Base-by-base conservation (phyloP, 2,329 filamentous ascomycete genomes). In the Xylaria sp. region DNA sequence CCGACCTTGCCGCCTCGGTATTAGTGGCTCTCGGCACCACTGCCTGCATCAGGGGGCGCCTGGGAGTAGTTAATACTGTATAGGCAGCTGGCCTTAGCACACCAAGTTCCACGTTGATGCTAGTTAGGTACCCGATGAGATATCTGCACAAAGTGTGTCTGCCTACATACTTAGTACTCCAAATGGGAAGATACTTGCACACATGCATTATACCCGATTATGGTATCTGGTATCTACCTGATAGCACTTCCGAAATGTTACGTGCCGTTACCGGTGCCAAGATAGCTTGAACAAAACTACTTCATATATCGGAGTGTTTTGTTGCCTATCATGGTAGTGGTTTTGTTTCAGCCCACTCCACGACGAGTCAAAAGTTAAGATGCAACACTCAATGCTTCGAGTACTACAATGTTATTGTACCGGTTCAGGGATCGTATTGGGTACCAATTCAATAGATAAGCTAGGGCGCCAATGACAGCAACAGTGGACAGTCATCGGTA, bases 361-460 rank as follows among this genome's bases (percentile, higher is more conserved):
- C 27, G 9, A 54, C 36, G n/a, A 50, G 42, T 34, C n/a, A 47
- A n/a, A 39, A 34, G 42, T 34, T 27, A 47, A n/a, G 42, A 34
- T 30, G 19, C 32, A 56, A 56, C 45, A 48, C 45, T n/a, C 39
- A 39, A 19, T 34, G 21, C 42, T 3, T 45, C 27, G 47, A 34
- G 19, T 24, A 47, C 6, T 47, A 36, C 17, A 51, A 36, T 34
- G 21, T 11, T 45, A 36, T 32, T 32, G 60, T 57, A 61, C 61
- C 56, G 32, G 30, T 32, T 42, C 45, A 30, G 4, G 5, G 30
- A 51, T 19, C 32, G 32, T 21, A 64, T 63, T 65, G 61, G 65
- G 66, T 69, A 62, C 30, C 62, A 65, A 69, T 65, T 48, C 51
- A 65, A 58, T 61, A 62, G 67, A 69, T 68, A 69, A 69, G 53